phyloP scores from a whole-genome alignment of 495 filamentous ascomycete species.

The Neurospora terricola region DNA sequence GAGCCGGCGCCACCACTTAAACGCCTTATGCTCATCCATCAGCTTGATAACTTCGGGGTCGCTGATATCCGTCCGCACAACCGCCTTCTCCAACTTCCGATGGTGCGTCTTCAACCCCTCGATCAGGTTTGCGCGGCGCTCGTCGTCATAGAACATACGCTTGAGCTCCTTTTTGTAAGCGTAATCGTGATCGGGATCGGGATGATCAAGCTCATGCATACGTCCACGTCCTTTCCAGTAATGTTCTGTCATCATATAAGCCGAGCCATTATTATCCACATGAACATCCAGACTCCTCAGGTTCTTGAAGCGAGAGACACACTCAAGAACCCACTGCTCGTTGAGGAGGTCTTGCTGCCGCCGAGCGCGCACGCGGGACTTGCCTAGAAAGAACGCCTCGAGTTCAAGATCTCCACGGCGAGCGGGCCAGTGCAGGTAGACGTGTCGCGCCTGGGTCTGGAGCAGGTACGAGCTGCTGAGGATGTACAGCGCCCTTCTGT shows the following conservation, averaged over 20 bases:
- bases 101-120: neutral
- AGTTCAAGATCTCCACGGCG: rapidly evolving
- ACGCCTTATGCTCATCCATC: neutral
- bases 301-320: neutral
- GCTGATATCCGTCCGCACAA: neutral
- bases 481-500: neutral
- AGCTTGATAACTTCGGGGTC: neutral
- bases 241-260: neutral
- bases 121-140: neutral
- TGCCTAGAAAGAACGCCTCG: no score
- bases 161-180: neutral
- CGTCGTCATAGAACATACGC: neutral
- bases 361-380: neutral
- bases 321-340: neutral
- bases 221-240: rapidly evolving
- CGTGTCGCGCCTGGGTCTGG: neutral
- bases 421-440: neutral
- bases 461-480: neutral
- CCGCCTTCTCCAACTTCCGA: neutral
- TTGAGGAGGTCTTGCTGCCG: neutral
- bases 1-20: neutral
- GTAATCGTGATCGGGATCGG: neutral
- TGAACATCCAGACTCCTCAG: neutral
- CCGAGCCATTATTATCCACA: neutral
- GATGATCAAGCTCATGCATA: neutral